A percentile compares a stretch with the other conserved stretches of the same genome.
Evolutionary conservation across 805 yeast genomes (phyloP).

Genomic region (Metschnikowia matae): DNA sequence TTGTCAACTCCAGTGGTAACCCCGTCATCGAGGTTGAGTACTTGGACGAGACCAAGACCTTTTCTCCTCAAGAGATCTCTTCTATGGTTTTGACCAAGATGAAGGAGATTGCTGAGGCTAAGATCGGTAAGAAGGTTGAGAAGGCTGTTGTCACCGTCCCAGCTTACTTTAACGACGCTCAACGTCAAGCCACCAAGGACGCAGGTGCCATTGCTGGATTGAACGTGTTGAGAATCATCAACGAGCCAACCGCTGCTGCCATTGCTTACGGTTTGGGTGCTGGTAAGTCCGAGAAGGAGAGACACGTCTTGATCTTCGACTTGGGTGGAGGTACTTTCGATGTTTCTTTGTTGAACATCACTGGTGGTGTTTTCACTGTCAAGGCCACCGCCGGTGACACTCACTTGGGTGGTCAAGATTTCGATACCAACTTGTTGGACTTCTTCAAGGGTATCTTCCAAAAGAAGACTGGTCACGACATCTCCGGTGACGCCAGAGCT

Average conservation of each 20-base stretch:
- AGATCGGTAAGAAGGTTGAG: slow-evolving; percentile 73
- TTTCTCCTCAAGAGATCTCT: slow-evolving; percentile 48
- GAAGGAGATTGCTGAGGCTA: slow-evolving; percentile 80
- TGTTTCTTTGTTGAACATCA: slow-evolving; percentile 86
- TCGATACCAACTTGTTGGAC: slow-evolving; percentile 48
- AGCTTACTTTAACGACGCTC: slow-evolving; percentile 49
- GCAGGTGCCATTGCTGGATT: slow-evolving; percentile 51
- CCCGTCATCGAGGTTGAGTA: slow-evolving; percentile 45
- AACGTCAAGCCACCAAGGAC: slow-evolving; percentile 50
- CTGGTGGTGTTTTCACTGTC: slow-evolving; percentile 95
- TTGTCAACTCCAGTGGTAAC: slow-evolving; percentile 42
- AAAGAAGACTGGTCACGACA: slow-evolving; percentile 45
- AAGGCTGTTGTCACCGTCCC: slow-evolving; percentile 48
- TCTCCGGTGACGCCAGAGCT: slow-evolving; percentile 46
- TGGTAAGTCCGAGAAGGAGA: slow-evolving; percentile 39
- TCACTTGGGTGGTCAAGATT: slow-evolving; percentile 51
- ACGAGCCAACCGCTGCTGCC: slow-evolving; percentile 59
- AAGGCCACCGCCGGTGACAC: slow-evolving; percentile 75
- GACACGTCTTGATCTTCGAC: slow-evolving; percentile 85
- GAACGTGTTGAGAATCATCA: slow-evolving; percentile 46
- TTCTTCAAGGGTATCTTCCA: slow-evolving; percentile 45
- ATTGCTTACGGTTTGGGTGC: slow-evolving; percentile 30
- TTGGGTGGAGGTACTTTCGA: slow-evolving; percentile 98
- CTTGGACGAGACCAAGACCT: slow-evolving; percentile 44
- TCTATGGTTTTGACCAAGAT: slow-evolving; percentile 48